Evolutionary conservation across 805 yeast species (phyloP).

Genomic region (Lachancea kluyveri): DNA sequence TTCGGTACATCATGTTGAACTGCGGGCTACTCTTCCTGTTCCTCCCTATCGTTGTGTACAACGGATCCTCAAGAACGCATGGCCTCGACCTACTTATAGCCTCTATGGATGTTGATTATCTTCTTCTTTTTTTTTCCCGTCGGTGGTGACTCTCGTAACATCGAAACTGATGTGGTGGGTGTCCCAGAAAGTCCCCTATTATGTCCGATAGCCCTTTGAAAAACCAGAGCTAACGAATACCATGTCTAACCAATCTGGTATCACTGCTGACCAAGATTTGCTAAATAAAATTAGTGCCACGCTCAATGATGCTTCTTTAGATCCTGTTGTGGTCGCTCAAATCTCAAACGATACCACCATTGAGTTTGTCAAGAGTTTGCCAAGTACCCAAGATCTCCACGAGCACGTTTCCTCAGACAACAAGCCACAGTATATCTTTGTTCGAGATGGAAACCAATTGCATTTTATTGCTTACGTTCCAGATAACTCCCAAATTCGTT

Average conservation of each 20-base stretch:
- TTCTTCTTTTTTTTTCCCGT: too few relatives aligned
- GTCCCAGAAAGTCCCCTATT: too few relatives aligned
- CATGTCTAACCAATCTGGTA: constrained; percentile 69
- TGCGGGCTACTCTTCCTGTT: too few relatives aligned
- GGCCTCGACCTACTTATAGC: too few relatives aligned
- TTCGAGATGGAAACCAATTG: constrained; percentile 29
- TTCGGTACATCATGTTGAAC: too few relatives aligned
- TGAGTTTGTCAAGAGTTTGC: constrained; percentile 10
- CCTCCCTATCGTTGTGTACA: too few relatives aligned
- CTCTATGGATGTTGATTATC: too few relatives aligned
- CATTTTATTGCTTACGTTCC: constrained; percentile 80
- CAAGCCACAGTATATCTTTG: constrained; percentile 46
- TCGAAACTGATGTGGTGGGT: too few relatives aligned
- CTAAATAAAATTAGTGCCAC: constrained; percentile 13
- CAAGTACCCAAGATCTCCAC: constrained; percentile 38
- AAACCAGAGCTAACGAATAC: neutral
- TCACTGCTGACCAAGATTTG: constrained; percentile 30
- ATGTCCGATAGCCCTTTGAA: too few relatives aligned
- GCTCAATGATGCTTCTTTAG: constrained; percentile 5
- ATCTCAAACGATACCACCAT: constrained; percentile 23
- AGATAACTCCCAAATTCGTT: constrained; percentile 71
- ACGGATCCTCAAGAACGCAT: too few relatives aligned
- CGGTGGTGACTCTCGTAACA: too few relatives aligned
- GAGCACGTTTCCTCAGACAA: constrained; percentile 20
- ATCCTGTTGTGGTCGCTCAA: constrained; percentile 15